Conservation (phyloP, 345 rosid species). For the Hirschfeldia incana region DNA sequence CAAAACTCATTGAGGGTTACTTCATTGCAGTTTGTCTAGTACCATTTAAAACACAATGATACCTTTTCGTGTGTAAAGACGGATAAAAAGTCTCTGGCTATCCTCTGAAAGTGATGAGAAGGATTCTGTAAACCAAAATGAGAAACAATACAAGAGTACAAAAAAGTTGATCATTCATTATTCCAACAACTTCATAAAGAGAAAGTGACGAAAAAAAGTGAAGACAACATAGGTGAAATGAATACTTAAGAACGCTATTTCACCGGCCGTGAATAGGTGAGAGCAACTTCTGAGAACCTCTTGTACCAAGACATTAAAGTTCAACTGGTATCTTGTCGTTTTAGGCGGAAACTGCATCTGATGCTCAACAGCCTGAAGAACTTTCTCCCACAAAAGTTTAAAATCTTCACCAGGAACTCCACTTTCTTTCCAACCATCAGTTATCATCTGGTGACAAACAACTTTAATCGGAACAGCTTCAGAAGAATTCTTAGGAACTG, state of each 20-base stretch:
- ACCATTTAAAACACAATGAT: too few relatives aligned
- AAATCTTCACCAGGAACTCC: slow-evolving; percentile 41
- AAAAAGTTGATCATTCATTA: slow-evolving; percentile 1
- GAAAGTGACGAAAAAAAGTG: neutral
- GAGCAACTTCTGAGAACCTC: slow-evolving; percentile 64
- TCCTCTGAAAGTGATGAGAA: slow-evolving; percentile 61
- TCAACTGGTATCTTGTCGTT: slow-evolving; percentile 62
- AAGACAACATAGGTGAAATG: neutral
- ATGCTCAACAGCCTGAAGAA: slow-evolving; percentile 56
- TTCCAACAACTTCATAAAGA: slow-evolving; percentile 1
- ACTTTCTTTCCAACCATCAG: slow-evolving; percentile 38
- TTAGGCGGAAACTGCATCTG: slow-evolving; percentile 48
- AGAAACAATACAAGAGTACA: neutral
- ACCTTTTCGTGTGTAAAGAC: slow-evolving; percentile 91
- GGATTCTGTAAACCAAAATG: slow-evolving; percentile 58
- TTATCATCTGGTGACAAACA: slow-evolving; percentile 40
- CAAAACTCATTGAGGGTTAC: neutral
- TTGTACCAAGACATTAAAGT: slow-evolving; percentile 62
- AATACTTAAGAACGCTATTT: slow-evolving; percentile 67
- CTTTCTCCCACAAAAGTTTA: slow-evolving; percentile 56
- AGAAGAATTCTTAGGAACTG: slow-evolving; percentile 53
- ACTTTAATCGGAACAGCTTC: slow-evolving; percentile 70
- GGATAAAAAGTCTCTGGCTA: slow-evolving; percentile 84
- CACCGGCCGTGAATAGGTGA: slow-evolving; percentile 67
- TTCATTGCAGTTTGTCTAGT: neutral